Percentiles rank a stretch among this genome's conserved stretches.
Evolutionary conservation across 345 rosid species (phyloP).

Genomic region (Erodium maritimum): DNA sequence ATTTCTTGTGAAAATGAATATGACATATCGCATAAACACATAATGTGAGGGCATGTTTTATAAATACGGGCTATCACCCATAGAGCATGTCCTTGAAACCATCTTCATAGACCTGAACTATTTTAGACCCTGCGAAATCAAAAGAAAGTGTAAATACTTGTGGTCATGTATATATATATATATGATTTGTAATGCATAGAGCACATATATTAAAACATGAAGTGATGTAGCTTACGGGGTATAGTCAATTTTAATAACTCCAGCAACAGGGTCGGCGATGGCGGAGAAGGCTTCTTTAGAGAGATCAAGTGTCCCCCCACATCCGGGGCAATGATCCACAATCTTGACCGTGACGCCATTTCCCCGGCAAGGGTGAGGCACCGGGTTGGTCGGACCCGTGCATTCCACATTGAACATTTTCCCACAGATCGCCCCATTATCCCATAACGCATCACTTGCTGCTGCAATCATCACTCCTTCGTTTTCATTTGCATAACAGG

Average conservation of each 20-base stretch:
- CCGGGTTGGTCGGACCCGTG: conserved; percentile 21
- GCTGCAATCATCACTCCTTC: conserved; percentile 35
- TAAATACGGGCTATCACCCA: no score
- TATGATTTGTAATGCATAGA: no score
- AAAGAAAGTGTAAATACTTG: no score
- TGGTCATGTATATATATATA: no score
- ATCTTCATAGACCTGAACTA: no score
- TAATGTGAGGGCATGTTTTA: no score
- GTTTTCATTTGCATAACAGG: conserved; percentile 14
- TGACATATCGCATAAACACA: no score
- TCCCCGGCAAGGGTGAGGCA: conserved; percentile 30
- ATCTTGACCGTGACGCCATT: conserved; percentile 20
- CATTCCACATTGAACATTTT: conserved; percentile 26
- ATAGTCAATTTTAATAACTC: conserved; percentile 16
- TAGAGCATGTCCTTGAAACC: no score
- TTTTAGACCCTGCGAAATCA: no score
- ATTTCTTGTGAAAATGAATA: no score
- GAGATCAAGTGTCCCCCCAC: conserved; percentile 29
- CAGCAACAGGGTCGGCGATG: conserved; percentile 35
- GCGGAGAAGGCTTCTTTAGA: conserved; percentile 34
- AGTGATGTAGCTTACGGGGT: no score
- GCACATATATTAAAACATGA: no score
- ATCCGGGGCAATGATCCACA: conserved; percentile 31
- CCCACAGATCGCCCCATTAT: conserved; percentile 31
- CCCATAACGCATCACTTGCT: conserved; percentile 38